These are phyloP conservation scores for Triticum timopheevii DNA, from an alignment of 176 grass and related monocot species.

Conservation along the genomic window DNA sequence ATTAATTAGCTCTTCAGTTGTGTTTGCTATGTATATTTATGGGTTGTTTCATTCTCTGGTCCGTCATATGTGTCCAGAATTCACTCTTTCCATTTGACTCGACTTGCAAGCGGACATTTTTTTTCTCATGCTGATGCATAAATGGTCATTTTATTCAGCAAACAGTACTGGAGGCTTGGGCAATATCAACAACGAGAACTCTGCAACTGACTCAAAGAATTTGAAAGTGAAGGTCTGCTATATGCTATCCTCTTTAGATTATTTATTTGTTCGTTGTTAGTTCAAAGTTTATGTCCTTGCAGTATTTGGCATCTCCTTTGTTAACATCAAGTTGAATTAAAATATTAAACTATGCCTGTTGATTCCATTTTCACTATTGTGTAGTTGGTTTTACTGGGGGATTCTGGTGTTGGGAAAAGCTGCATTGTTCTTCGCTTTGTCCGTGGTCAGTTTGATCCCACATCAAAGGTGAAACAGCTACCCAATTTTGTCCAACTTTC, in stretches of 20 bases:
- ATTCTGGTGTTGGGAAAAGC: conserved; percentile 88
- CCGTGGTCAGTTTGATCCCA: conserved; percentile 79
- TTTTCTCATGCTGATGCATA: background rate
- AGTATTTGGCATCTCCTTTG: background rate
- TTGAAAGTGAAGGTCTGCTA: conserved; percentile 70
- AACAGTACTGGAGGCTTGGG: conserved; percentile 49
- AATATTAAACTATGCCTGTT: background rate
- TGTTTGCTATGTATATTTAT: conserved; percentile 16
- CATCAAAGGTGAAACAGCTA: conserved; percentile 63
- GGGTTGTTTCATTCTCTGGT: background rate
- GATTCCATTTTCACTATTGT: conserved; percentile 14
- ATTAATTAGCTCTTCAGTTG: background rate
- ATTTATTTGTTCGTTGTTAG: background rate
- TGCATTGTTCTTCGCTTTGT: conserved; percentile 96
- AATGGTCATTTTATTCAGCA: conserved; percentile 29
- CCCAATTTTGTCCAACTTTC: background rate
- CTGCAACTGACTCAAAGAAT: conserved; percentile 53
- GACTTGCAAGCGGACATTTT: background rate
- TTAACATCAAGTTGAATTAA: conserved; percentile 19
- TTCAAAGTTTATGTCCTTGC: background rate
- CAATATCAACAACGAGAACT: conserved; percentile 50
- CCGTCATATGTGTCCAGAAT: background rate
- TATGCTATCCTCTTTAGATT: background rate
- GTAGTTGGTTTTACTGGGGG: conserved; percentile 80
- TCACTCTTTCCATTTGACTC: conserved; percentile 11